Evolutionary conservation across 352 stramenopile genomes (phyloP).

Genomic region (Globisporangium echinulatum): DNA sequence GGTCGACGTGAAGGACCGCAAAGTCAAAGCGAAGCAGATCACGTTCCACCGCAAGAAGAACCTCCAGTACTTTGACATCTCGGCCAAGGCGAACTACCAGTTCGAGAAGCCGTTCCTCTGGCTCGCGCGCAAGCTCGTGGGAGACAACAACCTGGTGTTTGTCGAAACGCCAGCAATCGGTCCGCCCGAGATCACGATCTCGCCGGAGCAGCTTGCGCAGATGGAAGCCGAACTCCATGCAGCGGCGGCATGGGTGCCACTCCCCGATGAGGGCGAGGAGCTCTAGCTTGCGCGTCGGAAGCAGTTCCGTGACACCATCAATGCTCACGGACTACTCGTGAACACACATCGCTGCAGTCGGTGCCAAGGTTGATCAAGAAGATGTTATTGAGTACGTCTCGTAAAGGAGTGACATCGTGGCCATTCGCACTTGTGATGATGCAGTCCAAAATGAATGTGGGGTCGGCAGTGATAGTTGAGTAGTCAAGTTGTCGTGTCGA

Average conservation of each 20-base stretch:
- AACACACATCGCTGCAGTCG: too few species aligned
- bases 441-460: too few species aligned
- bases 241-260: conserved; percentile 86
- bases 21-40: conserved; percentile 99
- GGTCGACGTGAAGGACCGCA: conserved; percentile 99
- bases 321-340: too few species aligned
- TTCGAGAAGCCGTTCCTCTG: conserved; percentile 99
- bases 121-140: conserved; percentile 98
- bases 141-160: conserved; percentile 97
- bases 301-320: too few species aligned
- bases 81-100: conserved; percentile 99
- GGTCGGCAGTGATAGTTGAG: too few species aligned
- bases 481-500: too few species aligned
- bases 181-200: conserved; percentile 95
- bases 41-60: conserved; percentile 99
- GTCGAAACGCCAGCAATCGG: conserved; percentile 95
- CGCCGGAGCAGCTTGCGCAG: conserved; percentile 89
- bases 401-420: too few species aligned
- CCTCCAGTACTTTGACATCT: conserved; percentile 99
- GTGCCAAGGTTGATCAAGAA: too few species aligned
- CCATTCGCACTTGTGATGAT: too few species aligned
- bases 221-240: conserved; percentile 91
- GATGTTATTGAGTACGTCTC: too few species aligned
- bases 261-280: conserved; percentile 97
- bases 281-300: conserved; percentile 51